Percentiles rank a stretch among this genome's conserved stretches.
Conservation (phyloP, 2,329 filamentous ascomycete species). For the Verticillium dahliae region DNA sequence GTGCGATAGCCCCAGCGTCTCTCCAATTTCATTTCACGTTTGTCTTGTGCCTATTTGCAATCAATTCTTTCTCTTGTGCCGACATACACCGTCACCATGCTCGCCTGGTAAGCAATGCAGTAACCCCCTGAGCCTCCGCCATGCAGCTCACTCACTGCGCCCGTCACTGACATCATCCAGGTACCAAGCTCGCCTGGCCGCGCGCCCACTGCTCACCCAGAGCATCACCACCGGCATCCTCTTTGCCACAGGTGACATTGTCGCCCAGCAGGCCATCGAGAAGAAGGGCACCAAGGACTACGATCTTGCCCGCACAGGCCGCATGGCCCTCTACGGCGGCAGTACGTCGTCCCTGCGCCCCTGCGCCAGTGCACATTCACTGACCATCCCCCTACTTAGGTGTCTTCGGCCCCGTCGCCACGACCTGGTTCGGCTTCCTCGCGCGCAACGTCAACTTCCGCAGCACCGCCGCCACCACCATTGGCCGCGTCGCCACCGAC, state of each 20-base stretch:
- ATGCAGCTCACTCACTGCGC: slow-evolving; percentile 1
- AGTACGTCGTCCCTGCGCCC: slow-evolving; percentile 38
- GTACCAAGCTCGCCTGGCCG: slow-evolving; percentile 81
- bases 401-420: slow-evolving; percentile 82
- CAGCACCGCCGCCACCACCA: slow-evolving; percentile 63
- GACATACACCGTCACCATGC: slow-evolving; percentile 14
- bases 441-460: slow-evolving; percentile 60
- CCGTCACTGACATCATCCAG: slow-evolving; percentile 31
- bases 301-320: slow-evolving; percentile 64
- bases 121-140: neutral
- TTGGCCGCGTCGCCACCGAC: slow-evolving; percentile 73
- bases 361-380: neutral
- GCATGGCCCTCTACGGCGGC: slow-evolving; percentile 77
- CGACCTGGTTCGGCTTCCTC: slow-evolving; percentile 80
- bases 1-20: neutral
- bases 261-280: slow-evolving; percentile 89
- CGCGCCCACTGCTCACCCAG: slow-evolving; percentile 82
- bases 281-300: slow-evolving; percentile 73
- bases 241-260: slow-evolving; percentile 84
- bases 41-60: neutral
- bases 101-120: slow-evolving; percentile 20
- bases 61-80: neutral
- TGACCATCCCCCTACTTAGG: slow-evolving; percentile 30
- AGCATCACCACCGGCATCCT: slow-evolving; percentile 84
- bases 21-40: neutral